These are phyloP conservation scores for Umbelopsis sp. DNA, from an alignment of 192 early-diverging fungal genomes.

Conservation along the genomic window DNA sequence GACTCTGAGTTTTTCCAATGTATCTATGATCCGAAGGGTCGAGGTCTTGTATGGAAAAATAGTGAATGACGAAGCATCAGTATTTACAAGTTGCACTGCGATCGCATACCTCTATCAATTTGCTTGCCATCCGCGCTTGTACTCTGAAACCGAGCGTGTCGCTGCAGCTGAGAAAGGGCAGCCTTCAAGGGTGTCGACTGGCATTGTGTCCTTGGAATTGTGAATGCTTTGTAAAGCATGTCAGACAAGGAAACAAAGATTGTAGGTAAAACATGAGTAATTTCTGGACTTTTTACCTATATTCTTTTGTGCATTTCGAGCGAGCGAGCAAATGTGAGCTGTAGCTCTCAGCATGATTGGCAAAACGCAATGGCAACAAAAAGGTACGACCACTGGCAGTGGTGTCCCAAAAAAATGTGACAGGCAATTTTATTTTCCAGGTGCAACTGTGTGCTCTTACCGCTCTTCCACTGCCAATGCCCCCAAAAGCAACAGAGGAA, in stretches of 20 bases:
- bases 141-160: background rate
- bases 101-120: background rate
- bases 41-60: background rate
- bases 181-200: too few species aligned
- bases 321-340: background rate
- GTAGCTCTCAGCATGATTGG: background rate
- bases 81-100: background rate
- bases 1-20: constrained; percentile 66
- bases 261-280: too few species aligned
- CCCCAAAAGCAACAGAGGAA: constrained; percentile 38
- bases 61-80: background rate
- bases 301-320: background rate
- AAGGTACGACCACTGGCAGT: background rate
- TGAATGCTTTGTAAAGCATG: background rate
- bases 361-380: background rate
- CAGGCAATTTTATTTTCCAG: background rate
- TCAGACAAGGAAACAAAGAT: background rate
- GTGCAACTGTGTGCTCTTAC: background rate
- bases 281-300: background rate
- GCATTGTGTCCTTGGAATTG: background rate
- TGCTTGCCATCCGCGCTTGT: background rate
- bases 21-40: constrained; percentile 57
- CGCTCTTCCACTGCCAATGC: background rate
- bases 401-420: constrained; percentile 7
- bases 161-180: background rate